phyloP scores from a whole-genome alignment of 2,329 filamentous ascomycete genomes.

The Aureobasidium sp. region DNA sequence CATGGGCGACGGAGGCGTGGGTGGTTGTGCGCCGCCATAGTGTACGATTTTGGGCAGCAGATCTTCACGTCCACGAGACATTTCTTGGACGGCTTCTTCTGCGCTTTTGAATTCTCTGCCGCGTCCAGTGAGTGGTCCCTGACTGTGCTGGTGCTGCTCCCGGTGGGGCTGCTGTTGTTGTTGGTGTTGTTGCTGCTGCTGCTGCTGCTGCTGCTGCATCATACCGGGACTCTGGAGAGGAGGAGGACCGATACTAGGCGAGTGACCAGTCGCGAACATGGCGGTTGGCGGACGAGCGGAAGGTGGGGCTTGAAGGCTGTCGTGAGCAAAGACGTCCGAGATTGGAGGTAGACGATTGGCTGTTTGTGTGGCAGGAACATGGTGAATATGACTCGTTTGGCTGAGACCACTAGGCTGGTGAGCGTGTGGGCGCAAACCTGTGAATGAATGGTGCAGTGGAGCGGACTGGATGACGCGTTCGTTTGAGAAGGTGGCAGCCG shows the following conservation, averaged over 20 bases:
- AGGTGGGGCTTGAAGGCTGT: constrained; percentile 44
- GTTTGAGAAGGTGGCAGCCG: constrained; percentile 83
- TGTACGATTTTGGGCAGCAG: constrained; percentile 89
- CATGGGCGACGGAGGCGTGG: constrained; percentile 78
- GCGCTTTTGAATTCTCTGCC: constrained; percentile 88
- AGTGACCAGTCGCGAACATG: constrained; percentile 23
- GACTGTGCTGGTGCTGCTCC: constrained; percentile 34
- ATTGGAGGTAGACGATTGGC: constrained; percentile 89
- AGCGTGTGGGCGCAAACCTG: constrained; percentile 65
- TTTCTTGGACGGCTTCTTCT: constrained; percentile 85
- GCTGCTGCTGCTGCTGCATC: constrained; percentile 39
- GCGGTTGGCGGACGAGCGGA: constrained; percentile 27
- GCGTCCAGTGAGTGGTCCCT: constrained; percentile 50
- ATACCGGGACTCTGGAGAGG: constrained; percentile 74
- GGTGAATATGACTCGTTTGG: constrained; percentile 83
- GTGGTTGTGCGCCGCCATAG: constrained; percentile 89
- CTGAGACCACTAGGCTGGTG: constrained; percentile 78
- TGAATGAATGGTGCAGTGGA: constrained; percentile 90
- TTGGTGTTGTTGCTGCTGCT: neutral
- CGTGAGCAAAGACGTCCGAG: constrained; percentile 85
- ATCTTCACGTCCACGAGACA: constrained; percentile 87
- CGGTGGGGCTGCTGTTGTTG: constrained; percentile 36
- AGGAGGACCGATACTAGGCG: constrained; percentile 51
- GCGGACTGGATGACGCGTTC: constrained; percentile 97
- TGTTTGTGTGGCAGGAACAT: constrained; percentile 80